Conservation (phyloP, 2,329 filamentous ascomycete species). For the Trichoderma sp. region DNA sequence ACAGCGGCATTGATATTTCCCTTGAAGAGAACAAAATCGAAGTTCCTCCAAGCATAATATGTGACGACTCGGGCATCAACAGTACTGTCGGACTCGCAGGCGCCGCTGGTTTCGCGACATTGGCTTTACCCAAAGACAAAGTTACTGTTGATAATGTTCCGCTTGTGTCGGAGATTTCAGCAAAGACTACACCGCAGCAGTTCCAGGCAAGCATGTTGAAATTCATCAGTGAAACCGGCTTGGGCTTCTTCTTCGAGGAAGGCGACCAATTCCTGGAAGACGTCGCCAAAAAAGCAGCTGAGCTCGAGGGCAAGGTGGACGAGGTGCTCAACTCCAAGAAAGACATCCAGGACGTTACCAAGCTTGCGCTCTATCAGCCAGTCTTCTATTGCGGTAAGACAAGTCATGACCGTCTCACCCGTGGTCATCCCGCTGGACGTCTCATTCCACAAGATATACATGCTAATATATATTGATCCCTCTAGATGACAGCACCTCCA, state of each 20-base stretch:
- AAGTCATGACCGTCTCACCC: background rate
- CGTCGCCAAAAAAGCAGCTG: background rate
- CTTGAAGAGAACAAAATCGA: background rate
- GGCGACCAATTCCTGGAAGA: background rate
- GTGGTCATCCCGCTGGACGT: background rate
- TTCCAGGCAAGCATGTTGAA: constrained; percentile 16
- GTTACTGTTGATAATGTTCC: background rate
- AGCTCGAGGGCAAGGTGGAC: background rate
- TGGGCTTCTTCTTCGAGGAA: constrained; percentile 10
- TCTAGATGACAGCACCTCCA: constrained; percentile 26
- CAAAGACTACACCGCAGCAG: background rate
- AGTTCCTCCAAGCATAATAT: background rate
- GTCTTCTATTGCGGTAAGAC: constrained; percentile 25
- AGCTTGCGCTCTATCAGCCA: constrained; percentile 17
- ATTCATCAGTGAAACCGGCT: background rate
- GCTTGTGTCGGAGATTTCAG: background rate
- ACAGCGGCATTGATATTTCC: background rate
- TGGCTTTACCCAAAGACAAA: background rate
- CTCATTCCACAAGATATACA: background rate
- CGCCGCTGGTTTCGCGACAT: background rate
- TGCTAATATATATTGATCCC: background rate
- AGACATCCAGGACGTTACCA: constrained; percentile 2
- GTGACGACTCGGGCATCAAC: background rate
- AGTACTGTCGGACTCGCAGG: background rate
- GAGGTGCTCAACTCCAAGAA: background rate